Evolutionary conservation across 2,329 filamentous ascomycete species (phyloP), one percentile per base, ranked within the genome.

Genomic region (Gaeumannomyces sp.): DNA sequence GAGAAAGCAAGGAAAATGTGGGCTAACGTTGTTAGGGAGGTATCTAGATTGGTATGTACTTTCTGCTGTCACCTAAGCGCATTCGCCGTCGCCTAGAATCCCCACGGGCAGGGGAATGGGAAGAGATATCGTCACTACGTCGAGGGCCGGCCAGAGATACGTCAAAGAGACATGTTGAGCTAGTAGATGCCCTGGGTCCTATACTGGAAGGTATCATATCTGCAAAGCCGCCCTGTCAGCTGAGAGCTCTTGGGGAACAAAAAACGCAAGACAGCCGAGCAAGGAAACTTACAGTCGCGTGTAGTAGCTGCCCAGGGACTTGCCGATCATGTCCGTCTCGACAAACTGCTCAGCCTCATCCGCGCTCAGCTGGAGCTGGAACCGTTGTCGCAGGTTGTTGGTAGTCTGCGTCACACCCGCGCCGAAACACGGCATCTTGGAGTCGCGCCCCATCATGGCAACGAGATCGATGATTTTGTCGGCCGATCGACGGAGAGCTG

Each of bases 191-290:
- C 91, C 77, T 94, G 91, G 50, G 91, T 93, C 72, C 91, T 86
- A 78, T 94, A 94, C 79, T 94, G 91, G 79, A 93, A 94, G 67
- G 90, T 92, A 77, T 93, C 90, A 73, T 93, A 92, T 77, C 89
- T 92, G 57, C 8, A 1, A 35, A 64, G 35, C 57, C 67, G 59
- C 28, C 67, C 38, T 66, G 59, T 71, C 61, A 71, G 68, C 45
- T 29, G 29, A 11, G 19, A 7, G 7, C n/a, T 13, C 11, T 60
- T 31, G 22, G 16, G 50, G 13, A 50, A 60, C 28, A 59, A 22
- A 22, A 35, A 14, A 33, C 14, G 10, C 14, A n/a, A 27, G 22
- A 8, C 0, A 31, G n/a, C 31, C 8, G 14, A 22, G 5, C 11
- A 38, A 33, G n/a, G 13, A 31, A 50, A 76, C 89, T 81, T 79